Evolutionary conservation across 768 basidiomycete species (phyloP).

Genomic region (Dioszegia crocea): DNA sequence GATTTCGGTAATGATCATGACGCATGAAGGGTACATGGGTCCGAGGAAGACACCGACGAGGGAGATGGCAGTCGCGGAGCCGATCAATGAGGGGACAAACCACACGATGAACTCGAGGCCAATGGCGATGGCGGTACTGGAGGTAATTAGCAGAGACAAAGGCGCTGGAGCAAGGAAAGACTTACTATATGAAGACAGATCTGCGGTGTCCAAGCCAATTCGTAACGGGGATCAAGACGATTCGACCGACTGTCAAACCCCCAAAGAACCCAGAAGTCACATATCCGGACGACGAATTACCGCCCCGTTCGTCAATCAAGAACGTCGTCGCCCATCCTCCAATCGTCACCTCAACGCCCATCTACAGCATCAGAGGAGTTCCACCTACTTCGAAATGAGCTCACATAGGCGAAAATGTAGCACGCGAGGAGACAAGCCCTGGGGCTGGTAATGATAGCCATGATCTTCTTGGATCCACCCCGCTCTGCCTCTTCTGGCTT

Average conservation of each 20-base stretch:
- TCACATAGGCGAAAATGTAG: slow-evolving; percentile 50
- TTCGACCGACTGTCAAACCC: slow-evolving; percentile 57
- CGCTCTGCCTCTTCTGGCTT: background rate
- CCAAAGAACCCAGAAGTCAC: slow-evolving; percentile 50
- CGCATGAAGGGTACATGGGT: slow-evolving; percentile 65
- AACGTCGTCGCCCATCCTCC: slow-evolving; percentile 48
- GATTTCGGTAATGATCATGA: slow-evolving; percentile 58
- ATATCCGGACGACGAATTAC: slow-evolving; percentile 40
- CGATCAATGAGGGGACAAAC: slow-evolving; percentile 64
- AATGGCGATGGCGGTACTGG: slow-evolving; percentile 18
- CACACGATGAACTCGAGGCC: slow-evolving; percentile 65
- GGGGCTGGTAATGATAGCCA: slow-evolving; percentile 37
- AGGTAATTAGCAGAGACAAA: background rate
- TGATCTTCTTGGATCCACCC: slow-evolving; percentile 33
- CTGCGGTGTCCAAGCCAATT: slow-evolving; percentile 48
- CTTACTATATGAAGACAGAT: slow-evolving; percentile 51
- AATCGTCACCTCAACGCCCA: slow-evolving; percentile 50
- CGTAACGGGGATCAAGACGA: slow-evolving; percentile 58
- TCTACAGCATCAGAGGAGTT: slow-evolving; percentile 16
- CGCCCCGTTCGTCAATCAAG: slow-evolving; percentile 36
- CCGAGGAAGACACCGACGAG: slow-evolving; percentile 67
- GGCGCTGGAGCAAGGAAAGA: background rate
- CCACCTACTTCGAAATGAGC: slow-evolving; percentile 3
- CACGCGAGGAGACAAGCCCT: slow-evolving; percentile 45
- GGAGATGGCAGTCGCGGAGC: slow-evolving; percentile 62